Evolutionary conservation across 768 basidiomycete species (phyloP), one percentile per base, ranked within the genome.

Genomic region (Nevesoporus exiguus): DNA sequence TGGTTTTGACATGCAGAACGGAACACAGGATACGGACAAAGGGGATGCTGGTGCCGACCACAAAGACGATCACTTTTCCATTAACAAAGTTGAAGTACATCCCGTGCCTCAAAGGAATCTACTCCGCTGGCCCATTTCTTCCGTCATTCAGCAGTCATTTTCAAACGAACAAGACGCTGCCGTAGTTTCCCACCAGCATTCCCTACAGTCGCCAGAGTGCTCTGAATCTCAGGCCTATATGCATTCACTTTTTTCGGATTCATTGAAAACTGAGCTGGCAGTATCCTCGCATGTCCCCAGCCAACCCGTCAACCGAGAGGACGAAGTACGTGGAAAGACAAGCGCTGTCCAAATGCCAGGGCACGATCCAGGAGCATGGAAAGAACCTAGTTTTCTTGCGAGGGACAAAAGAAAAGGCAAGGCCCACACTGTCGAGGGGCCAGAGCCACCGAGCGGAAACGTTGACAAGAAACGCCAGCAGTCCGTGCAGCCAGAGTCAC

Each of bases 361-460:
- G 37, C 72, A 72, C 34, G 62, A 73, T 45, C 29, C 66, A 5
- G 58, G 55, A 21, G 56, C 69, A 46, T 72, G 71, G 71, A 67
- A 65, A 46, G 51, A 61, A 21, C 71, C 71, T 11, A 72, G 69
- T 44, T 72, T 72, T 51, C 61, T 72, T 47, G 6, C 54, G 22
- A 67, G 46, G 41, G 44, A 34, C 39, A 66, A 61, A 39, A 55
- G 47, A 8, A 66, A 68, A 25, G 61, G 49, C 1, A 66, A 66
- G 45, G 52, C 54, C 5, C 57, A 21, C 3, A 52, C 49, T 14
- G 39, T 53, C 21, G 40, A 56, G 21, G 59, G 49, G n/a, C 49
- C 11, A 27, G 55, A 49, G 15, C 39, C 22, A 6, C 39, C 52
- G 13, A 50, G 34, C 24, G 24, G 7, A 5, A 49, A 42, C 19